A percentile compares a stretch with the other conserved stretches of the same genome.
Conservation (phyloP, 2,329 filamentous ascomycete species). For the Nannizziopsis arthrosporioides region DNA sequence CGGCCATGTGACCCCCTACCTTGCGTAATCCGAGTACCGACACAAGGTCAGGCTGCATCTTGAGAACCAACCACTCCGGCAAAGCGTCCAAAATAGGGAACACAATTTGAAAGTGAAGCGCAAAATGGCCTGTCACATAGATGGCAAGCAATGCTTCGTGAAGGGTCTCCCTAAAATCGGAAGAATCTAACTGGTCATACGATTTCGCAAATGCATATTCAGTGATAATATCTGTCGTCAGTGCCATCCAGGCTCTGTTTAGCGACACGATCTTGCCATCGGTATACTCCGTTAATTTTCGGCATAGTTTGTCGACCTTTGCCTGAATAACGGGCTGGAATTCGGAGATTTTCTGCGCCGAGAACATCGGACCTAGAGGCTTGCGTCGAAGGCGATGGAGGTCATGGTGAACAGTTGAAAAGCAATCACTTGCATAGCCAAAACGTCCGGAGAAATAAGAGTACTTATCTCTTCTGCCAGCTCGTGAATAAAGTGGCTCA, state of each 20-base stretch:
- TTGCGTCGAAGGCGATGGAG: conserved; percentile 17
- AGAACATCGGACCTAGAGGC: conserved; percentile 18
- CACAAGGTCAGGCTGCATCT: conserved; percentile 14
- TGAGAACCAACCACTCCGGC: conserved; percentile 18
- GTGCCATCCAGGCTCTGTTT: conserved; percentile 23
- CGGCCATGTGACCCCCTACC: conserved; percentile 8
- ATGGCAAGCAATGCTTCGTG: conserved; percentile 13
- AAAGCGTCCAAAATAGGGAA: conserved; percentile 18
- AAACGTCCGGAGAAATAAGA: conserved; percentile 11
- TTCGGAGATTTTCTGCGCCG: conserved; percentile 14
- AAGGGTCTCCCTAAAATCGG: conserved; percentile 13
- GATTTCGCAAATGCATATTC: conserved; percentile 21
- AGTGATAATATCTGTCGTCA: conserved; percentile 24
- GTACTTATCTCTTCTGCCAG: conserved; percentile 16
- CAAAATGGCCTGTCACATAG: conserved; percentile 15
- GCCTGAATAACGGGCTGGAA: conserved; percentile 16
- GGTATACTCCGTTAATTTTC: conserved; percentile 19
- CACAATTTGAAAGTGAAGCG: conserved; percentile 16
- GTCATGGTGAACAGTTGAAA: conserved; percentile 17
- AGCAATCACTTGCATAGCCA: conserved; percentile 9
- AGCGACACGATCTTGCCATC: conserved; percentile 18
- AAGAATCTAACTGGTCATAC: conserved; percentile 17
- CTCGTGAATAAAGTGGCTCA: conserved; percentile 17
- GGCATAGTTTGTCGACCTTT: conserved; percentile 17
- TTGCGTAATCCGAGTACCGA: conserved; percentile 15